Evolutionary conservation across 768 basidiomycete species (phyloP).

Genomic region (Rhizopogon salebrosus): DNA sequence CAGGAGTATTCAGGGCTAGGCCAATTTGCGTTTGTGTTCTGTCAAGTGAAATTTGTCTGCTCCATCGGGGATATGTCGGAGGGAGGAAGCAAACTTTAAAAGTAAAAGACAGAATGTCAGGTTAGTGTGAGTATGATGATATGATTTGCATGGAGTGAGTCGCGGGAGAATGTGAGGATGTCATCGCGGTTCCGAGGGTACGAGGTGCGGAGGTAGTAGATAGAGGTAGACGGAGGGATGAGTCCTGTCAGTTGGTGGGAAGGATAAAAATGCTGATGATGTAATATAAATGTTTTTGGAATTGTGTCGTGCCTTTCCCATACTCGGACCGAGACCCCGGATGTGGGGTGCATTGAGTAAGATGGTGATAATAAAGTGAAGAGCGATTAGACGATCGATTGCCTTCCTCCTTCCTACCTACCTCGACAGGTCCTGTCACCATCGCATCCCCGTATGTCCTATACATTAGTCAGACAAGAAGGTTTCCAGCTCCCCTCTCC

Average conservation of each 20-base stretch:
- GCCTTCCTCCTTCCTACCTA: too few relatives aligned
- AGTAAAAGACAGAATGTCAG: background rate
- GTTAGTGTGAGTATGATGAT: too few relatives aligned
- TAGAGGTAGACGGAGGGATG: background rate
- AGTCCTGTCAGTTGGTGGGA: too few relatives aligned
- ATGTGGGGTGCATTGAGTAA: background rate
- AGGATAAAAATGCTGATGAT: background rate
- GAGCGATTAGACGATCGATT: too few relatives aligned
- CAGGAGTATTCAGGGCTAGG: background rate
- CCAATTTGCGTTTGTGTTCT: background rate
- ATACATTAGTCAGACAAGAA: conserved; percentile 52
- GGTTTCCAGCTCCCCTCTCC: conserved; percentile 65
- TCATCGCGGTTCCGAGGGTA: background rate
- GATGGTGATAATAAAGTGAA: conserved; percentile 2
- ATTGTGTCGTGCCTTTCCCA: conserved; percentile 13
- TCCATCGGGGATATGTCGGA: background rate
- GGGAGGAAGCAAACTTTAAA: background rate
- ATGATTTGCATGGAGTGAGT: background rate
- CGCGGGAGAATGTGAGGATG: background rate
- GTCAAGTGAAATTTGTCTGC: background rate
- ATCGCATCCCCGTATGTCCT: conserved; percentile 16
- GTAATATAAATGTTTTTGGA: background rate
- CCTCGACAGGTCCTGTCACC: too few relatives aligned
- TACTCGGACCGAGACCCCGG: conserved; percentile 30
- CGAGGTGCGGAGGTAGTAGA: background rate